phyloP scores from a whole-genome alignment of 192 early-diverging fungal genomes.

The Obelidium mucronatum region DNA sequence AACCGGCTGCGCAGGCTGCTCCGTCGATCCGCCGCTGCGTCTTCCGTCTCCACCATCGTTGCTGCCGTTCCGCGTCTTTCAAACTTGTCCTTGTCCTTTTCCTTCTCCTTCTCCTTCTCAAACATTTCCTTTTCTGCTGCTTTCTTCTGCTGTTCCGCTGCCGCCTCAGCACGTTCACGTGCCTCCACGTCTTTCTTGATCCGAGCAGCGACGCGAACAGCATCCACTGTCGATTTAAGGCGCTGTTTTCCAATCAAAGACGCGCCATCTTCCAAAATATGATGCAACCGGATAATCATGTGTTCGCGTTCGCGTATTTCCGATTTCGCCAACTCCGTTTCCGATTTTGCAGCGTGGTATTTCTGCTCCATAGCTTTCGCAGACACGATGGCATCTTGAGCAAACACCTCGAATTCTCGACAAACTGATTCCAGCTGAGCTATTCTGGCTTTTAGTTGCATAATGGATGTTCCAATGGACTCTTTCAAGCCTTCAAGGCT shows the following conservation, averaged over 20 bases:
- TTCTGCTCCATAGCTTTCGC: conserved; percentile 19
- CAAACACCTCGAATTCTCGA: conserved; percentile 15
- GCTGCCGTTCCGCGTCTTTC: no score
- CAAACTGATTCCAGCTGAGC: conserved; percentile 26
- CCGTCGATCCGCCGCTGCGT: no score
- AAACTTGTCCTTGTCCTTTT: no score
- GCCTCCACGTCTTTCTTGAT: no score
- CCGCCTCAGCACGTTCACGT: no score
- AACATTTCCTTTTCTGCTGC: no score
- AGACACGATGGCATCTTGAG: conserved; percentile 4
- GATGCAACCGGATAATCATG: conserved; percentile 15
- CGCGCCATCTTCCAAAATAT: conserved; percentile 28
- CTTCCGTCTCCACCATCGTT: no score
- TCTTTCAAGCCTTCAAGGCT: background rate
- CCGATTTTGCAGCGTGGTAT: background rate
- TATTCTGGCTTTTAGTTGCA: background rate
- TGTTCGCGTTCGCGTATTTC: conserved; percentile 1
- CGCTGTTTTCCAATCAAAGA: conserved; percentile 10
- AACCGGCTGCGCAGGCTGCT: no score
- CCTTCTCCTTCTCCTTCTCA: no score
- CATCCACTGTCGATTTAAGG: background rate
- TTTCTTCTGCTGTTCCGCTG: no score
- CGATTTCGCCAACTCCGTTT: background rate
- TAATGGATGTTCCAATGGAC: background rate
- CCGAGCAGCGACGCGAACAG: background rate